phyloP scores from a whole-genome alignment of 495 filamentous ascomycete species.

The Cryomyces minteri region DNA sequence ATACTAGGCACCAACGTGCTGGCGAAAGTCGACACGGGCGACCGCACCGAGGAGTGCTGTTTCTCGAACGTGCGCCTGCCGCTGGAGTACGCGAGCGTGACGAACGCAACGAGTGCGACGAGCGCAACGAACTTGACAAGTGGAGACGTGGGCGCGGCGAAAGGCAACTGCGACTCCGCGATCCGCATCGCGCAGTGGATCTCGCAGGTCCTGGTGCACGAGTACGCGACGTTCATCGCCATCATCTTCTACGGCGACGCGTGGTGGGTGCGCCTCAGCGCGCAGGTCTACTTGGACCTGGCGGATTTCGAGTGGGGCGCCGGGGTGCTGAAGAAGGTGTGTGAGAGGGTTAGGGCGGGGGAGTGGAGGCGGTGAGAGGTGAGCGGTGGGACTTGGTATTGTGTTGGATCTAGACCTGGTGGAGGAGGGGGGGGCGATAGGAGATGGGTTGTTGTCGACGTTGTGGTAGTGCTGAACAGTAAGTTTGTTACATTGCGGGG shows the following conservation, averaged over 20 bases:
- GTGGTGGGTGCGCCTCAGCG: slow-evolving; percentile 57
- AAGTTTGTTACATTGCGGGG: too few species aligned
- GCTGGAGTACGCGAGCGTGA: slow-evolving; percentile 20
- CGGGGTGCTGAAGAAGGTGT: slow-evolving; percentile 38
- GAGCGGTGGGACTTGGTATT: too few species aligned
- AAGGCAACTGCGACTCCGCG: slow-evolving; percentile 19
- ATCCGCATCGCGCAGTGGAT: slow-evolving; percentile 34
- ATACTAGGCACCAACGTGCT: slow-evolving; percentile 51
- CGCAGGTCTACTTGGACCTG: slow-evolving; percentile 60
- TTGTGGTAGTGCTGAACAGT: too few species aligned
- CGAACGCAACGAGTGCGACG: slow-evolving; percentile 5
- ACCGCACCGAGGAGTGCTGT: slow-evolving; percentile 24
- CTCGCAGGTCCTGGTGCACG: slow-evolving; percentile 23
- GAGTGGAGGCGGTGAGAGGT: slow-evolving; percentile 18
- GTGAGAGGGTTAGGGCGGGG: slow-evolving; percentile 34
- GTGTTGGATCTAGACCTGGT: too few species aligned
- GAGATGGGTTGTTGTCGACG: too few species aligned
- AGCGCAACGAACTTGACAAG: slow-evolving; percentile 5
- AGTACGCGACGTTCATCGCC: slow-evolving; percentile 54
- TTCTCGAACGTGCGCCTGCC: slow-evolving; percentile 64
- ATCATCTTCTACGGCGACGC: slow-evolving; percentile 36
- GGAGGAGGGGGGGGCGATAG: too few species aligned
- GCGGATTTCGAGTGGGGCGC: slow-evolving; percentile 63
- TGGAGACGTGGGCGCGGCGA: slow-evolving; percentile 10
- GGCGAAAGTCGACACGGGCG: slow-evolving; percentile 18